Base-by-base conservation (phyloP, 805 yeast genomes). In the Candida namnaoensis region DNA sequence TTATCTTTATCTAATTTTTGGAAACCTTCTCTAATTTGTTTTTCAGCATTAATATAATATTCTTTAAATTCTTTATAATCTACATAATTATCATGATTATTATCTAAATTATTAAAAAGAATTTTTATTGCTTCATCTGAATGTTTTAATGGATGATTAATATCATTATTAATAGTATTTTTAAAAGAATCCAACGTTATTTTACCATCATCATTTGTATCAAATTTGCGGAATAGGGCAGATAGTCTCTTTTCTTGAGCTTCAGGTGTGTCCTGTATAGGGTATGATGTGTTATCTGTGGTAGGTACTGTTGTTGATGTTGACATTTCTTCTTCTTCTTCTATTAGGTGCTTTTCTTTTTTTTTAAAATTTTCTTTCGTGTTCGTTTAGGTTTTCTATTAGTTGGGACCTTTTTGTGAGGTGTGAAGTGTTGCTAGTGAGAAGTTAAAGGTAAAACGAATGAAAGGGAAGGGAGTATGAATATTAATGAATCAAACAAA, bases 11-110 rank as follows among this genome's bases (percentile, higher is more conserved):
- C 95, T 34, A 87, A 71, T 42, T 66, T 74, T 40, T 68, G 64
- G 58, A 88, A 87, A 0, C 95, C 93, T 36, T 62, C 64, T 32
- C 71, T 69, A 43, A 87, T 82, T 54, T 84, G 91, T 13, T 66
- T 62, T 53, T 88, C 95, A 1, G 95, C 87, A 13, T 68, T 68
- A 9, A 66, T 56, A 26, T 84, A 71, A 60, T 85, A 88, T 27
- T 64, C 62, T 50, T 78, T 72, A 58, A 87, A 87, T 53, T 82
- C 87, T 15, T 69, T 70, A 48, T 74, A 80, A 52, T 80, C 85
- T 24, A 83, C 71, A 9, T 67, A 60, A 26, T 69, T 62, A 47
- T 81, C 88, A 12, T 72, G 60, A 44, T 79, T 72, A 32, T 69
- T 57, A 54, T 80, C 87, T 52, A 85, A 72, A 1, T 80, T 68